Evolutionary conservation across 2,329 filamentous ascomycete species (phyloP).

Genomic region (Leptodontidium sp.): DNA sequence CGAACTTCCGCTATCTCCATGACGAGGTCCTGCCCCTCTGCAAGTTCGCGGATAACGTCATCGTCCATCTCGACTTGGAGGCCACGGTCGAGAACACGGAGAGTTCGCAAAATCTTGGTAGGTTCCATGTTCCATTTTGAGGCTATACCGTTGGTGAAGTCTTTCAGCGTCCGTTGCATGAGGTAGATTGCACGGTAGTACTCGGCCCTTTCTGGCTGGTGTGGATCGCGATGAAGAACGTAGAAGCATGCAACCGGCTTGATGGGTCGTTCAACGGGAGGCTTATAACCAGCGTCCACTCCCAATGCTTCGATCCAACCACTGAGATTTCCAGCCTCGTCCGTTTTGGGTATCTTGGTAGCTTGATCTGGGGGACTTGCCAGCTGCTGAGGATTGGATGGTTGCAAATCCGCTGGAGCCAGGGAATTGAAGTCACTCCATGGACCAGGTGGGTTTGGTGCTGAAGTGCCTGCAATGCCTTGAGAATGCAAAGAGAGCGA

Average conservation of each 20-base stretch:
- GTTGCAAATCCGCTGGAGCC: constrained; percentile 56
- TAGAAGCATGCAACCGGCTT: constrained; percentile 92
- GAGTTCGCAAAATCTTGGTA: constrained; percentile 71
- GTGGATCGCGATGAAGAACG: constrained; percentile 64
- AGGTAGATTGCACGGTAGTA: constrained; percentile 89
- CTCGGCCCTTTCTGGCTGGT: constrained; percentile 56
- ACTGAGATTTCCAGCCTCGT: constrained; percentile 70
- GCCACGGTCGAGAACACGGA: constrained; percentile 77
- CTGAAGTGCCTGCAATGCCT: constrained; percentile 49
- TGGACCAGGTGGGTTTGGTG: constrained; percentile 50
- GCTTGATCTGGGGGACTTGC: constrained; percentile 58
- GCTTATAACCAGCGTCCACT: constrained; percentile 85
- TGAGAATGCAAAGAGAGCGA: constrained; percentile 69
- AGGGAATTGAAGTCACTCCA: constrained; percentile 68
- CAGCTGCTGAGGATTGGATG: constrained; percentile 51
- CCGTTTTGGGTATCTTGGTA: constrained; percentile 64
- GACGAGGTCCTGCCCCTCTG: constrained; percentile 92
- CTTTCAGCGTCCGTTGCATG: constrained; percentile 75
- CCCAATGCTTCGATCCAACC: constrained; percentile 92
- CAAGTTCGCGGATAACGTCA: constrained; percentile 82
- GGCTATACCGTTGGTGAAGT: constrained; percentile 77
- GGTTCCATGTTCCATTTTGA: constrained; percentile 84
- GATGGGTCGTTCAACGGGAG: constrained; percentile 74
- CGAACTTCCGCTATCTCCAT: constrained; percentile 62
- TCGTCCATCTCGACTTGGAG: constrained; percentile 90